Base-by-base conservation (phyloP, 2,329 filamentous ascomycete species). In the Trichoderma sp. region DNA sequence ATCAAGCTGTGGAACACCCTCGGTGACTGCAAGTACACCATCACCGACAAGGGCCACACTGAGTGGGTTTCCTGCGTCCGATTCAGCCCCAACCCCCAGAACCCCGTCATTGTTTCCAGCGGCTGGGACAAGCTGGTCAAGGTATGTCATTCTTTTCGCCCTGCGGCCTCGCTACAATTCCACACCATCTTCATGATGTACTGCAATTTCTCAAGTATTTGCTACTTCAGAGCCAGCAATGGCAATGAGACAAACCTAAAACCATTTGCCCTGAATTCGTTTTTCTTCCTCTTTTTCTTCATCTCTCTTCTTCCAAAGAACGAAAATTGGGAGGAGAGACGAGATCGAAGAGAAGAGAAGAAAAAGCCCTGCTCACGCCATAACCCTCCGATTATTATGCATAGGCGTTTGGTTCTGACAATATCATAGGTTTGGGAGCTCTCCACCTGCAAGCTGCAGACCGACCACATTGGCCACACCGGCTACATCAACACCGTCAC, bases 1-100 rank as follows among this genome's bases (percentile, higher is more conserved):
- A 98, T 99, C 88, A 99, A 98, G 92, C 90, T 99, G 77, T 99
- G 95, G 95, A 99, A 99, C 88, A 99, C 95, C 76, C 92, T 99
- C 73, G 95, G 95, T 84, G 95, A 99, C 89, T 99, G 95, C 93
- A 99, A 99, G 88, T 99, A 89, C 90, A 99, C 94, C 86, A 98
- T 99, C 87, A 96, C 92, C 83, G 95, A 99, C 81, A 99, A 99
- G 91, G 95, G 95, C 80, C 95, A 99, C 88, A 92, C 92, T 83
- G 95, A 99, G 84, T 99, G 95, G 95, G 95, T 97, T 75, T 97
- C 94, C 70, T 98, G 94, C 87, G 95, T 99, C 75, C 91, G 95
- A 83, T 99, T 99, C 91, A 96, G 91, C 84, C 95, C 95, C 80
- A 99, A 99, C 89, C 95, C 95, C 78, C 94, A 98, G 88, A 99